Evolutionary conservation across 1,284 basidiomycete genomes (phyloP).

Genomic region (Cutaneotrichosporon arboriforme): DNA sequence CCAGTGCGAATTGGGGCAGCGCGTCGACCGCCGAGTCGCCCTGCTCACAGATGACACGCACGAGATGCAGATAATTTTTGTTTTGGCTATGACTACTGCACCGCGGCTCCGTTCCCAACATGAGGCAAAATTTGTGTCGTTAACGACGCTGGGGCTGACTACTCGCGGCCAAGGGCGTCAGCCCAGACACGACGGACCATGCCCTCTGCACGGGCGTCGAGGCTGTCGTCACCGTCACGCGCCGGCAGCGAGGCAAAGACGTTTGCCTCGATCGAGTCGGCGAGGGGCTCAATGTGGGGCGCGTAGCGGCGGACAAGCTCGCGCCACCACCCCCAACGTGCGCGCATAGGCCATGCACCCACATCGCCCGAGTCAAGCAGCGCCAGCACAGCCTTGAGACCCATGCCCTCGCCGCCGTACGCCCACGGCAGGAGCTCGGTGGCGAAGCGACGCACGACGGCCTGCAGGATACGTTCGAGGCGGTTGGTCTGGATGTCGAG

Average conservation of each 20-base stretch:
- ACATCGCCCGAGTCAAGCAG: constrained; percentile 36
- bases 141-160: too few species aligned
- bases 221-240: constrained; percentile 6
- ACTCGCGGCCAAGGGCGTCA: constrained; percentile 17
- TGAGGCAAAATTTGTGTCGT: too few species aligned
- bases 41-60: too few species aligned
- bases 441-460: constrained; percentile 34
- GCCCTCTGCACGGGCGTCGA: constrained; percentile 30
- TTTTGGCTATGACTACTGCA: too few species aligned
- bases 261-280: constrained; percentile 21
- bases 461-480: constrained; percentile 33
- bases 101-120: too few species aligned
- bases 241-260: constrained; percentile 15
- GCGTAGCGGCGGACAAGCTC: constrained; percentile 42
- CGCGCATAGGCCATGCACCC: constrained; percentile 37
- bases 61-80: too few species aligned
- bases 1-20: too few species aligned
- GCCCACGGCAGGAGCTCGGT: constrained; percentile 32
- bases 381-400: constrained; percentile 35
- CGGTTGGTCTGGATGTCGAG: constrained; percentile 35
- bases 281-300: constrained; percentile 26
- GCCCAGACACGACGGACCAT: constrained; percentile 32
- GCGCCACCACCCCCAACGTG: constrained; percentile 41
- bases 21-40: too few species aligned
- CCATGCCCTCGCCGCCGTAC: constrained; percentile 18